phyloP scores from a whole-genome alignment of 2,329 filamentous ascomycete genomes.

The Pseudogymnoascus sp. region DNA sequence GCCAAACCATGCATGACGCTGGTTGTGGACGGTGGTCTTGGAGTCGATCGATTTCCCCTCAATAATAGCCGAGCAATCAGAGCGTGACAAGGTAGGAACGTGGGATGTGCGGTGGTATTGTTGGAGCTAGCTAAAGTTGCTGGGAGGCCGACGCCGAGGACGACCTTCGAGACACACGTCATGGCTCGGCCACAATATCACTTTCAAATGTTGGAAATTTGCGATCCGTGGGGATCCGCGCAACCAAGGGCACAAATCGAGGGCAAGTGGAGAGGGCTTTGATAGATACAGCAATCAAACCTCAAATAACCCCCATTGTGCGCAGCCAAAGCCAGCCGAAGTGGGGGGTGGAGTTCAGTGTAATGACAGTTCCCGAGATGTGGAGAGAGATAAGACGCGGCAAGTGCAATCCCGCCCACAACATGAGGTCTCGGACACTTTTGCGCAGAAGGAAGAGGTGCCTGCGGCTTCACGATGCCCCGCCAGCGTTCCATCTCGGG shows the following conservation, averaged over 20 bases:
- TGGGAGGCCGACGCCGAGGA: background rate
- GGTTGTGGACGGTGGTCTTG: background rate
- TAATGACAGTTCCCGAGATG: conserved; percentile 8
- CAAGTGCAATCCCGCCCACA: background rate
- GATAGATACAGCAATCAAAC: background rate
- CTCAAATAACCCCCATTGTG: background rate
- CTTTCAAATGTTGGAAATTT: background rate
- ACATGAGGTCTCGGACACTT: conserved; percentile 5
- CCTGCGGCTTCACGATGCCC: background rate
- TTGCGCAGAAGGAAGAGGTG: background rate
- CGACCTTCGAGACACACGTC: background rate
- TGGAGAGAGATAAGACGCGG: conserved; percentile 8
- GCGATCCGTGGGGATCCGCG: background rate
- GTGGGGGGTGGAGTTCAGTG: conserved; percentile 1
- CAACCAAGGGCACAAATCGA: background rate
- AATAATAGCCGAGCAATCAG: conserved; percentile 8
- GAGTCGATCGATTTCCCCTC: conserved; percentile 7
- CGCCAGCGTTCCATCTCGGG: background rate
- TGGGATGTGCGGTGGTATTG: conserved; percentile 2
- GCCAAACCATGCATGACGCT: conserved; percentile 5
- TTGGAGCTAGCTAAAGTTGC: background rate
- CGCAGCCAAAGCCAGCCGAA: background rate
- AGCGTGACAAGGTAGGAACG: background rate
- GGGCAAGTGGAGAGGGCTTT: conserved; percentile 4
- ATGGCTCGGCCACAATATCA: background rate